These are phyloP conservation scores for Gyromitra esculenta DNA, from an alignment of 2,329 filamentous ascomycete genomes.

Conservation along the genomic window DNA sequence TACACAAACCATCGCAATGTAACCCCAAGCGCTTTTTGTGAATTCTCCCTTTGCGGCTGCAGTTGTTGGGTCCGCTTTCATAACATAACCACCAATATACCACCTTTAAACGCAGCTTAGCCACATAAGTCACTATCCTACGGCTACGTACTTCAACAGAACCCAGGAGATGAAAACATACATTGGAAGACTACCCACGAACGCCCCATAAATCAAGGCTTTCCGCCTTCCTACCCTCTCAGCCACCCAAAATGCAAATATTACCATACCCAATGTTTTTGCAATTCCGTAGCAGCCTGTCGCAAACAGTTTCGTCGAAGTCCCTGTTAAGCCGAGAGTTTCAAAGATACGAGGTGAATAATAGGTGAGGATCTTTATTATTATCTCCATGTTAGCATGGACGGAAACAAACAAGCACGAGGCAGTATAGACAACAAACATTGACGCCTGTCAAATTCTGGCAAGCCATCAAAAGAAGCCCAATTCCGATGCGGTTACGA, in stretches of 20 bases:
- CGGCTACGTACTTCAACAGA: slow-evolving; percentile 62
- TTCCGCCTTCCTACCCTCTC: slow-evolving; percentile 63
- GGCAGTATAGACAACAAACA: slow-evolving; percentile 61
- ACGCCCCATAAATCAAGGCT: slow-evolving; percentile 60
- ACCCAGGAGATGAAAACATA: slow-evolving; percentile 35
- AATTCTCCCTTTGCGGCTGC: slow-evolving; percentile 63
- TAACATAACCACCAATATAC: slow-evolving; percentile 67
- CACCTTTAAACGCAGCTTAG: slow-evolving; percentile 65
- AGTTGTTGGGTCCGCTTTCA: slow-evolving; percentile 64
- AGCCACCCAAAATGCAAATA: slow-evolving; percentile 71
- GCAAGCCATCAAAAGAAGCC: slow-evolving; percentile 78
- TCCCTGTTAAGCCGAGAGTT: slow-evolving; percentile 70
- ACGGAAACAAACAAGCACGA: not conserved
- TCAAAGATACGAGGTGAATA: slow-evolving; percentile 76
- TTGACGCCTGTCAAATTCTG: slow-evolving; percentile 82
- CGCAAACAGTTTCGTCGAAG: slow-evolving; percentile 70
- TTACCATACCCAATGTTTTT: slow-evolving; percentile 73
- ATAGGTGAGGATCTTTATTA: slow-evolving; percentile 71
- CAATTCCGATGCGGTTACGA: slow-evolving; percentile 74
- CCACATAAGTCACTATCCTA: slow-evolving; percentile 58
- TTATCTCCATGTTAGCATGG: slow-evolving; percentile 13
- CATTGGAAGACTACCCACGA: slow-evolving; percentile 57
- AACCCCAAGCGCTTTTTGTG: slow-evolving; percentile 64
- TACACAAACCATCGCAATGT: slow-evolving; percentile 67
- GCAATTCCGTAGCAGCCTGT: slow-evolving; percentile 82